Conservation (phyloP, 768 basidiomycete genomes). For the Lactarius deliciosus region DNA sequence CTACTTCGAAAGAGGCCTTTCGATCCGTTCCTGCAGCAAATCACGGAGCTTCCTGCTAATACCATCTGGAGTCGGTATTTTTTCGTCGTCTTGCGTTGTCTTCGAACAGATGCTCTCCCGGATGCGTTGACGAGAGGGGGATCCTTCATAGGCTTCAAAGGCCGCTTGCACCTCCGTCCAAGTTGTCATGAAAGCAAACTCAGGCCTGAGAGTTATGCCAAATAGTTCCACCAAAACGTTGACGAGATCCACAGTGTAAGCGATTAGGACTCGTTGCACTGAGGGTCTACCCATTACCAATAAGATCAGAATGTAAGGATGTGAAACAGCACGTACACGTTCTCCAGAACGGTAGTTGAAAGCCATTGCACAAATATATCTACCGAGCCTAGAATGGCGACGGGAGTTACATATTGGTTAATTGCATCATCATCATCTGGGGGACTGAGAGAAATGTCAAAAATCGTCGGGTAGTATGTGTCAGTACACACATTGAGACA, state of each 20-base stretch:
- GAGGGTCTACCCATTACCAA: background rate
- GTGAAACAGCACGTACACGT: no score
- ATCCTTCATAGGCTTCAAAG: background rate
- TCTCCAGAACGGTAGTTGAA: no score
- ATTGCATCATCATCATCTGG: no score
- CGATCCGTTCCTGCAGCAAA: background rate
- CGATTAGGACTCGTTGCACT: background rate
- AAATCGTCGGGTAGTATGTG: background rate
- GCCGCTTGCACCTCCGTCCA: background rate
- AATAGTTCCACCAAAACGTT: background rate
- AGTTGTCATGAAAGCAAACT: background rate
- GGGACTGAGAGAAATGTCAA: background rate
- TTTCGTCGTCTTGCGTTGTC: background rate
- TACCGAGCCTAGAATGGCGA: no score
- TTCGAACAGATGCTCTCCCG: background rate
- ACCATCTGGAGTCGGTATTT: background rate
- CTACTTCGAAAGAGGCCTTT: no score
- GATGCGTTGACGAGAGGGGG: background rate
- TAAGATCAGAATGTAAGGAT: background rate
- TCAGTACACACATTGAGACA: background rate
- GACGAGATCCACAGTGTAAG: background rate
- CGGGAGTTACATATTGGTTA: no score
- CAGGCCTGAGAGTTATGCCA: background rate
- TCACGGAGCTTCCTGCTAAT: background rate
- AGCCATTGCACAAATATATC: no score